Conservation (phyloP, 2,329 filamentous ascomycete genomes). For the Xylaria sp. region DNA sequence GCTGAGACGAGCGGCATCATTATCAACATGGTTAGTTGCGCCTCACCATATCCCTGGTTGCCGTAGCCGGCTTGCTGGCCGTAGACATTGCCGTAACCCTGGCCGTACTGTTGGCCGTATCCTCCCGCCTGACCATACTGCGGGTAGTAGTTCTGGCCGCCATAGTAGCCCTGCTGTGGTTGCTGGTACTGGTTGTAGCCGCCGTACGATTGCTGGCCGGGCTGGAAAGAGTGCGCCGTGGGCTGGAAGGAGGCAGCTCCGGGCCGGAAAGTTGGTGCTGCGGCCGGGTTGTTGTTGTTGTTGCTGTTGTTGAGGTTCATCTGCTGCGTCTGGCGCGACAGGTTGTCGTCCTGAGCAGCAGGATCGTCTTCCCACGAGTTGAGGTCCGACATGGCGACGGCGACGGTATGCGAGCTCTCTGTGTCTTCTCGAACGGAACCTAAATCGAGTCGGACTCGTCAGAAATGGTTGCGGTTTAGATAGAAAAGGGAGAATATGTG, state of each 20-base stretch:
- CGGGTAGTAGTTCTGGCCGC: constrained; percentile 62
- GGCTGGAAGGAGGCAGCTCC: constrained; percentile 79
- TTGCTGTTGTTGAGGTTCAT: constrained; percentile 73
- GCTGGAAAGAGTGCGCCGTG: constrained; percentile 75
- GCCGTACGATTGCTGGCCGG: constrained; percentile 74
- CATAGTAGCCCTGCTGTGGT: constrained; percentile 60
- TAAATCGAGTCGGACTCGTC: background rate
- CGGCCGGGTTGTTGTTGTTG: constrained; percentile 61
- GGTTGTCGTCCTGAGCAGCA: constrained; percentile 78
- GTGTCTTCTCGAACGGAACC: constrained; percentile 5
- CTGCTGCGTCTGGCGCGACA: constrained; percentile 81
- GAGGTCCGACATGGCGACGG: constrained; percentile 79
- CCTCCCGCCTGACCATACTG: constrained; percentile 61
- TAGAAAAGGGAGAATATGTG: background rate
- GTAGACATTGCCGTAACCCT: constrained; percentile 64
- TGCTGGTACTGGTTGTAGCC: constrained; percentile 68
- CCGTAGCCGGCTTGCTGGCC: constrained; percentile 58
- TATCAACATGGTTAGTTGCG: background rate
- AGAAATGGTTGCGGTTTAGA: background rate
- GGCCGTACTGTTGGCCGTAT: constrained; percentile 64
- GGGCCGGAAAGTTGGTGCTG: constrained; percentile 69
- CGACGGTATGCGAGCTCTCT: constrained; percentile 27
- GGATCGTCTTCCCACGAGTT: constrained; percentile 96
- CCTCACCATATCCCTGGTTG: constrained; percentile 55
- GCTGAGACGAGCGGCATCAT: background rate